Conservation (phyloP, 2,329 filamentous ascomycete species). For the Cryphonectria japonica region DNA sequence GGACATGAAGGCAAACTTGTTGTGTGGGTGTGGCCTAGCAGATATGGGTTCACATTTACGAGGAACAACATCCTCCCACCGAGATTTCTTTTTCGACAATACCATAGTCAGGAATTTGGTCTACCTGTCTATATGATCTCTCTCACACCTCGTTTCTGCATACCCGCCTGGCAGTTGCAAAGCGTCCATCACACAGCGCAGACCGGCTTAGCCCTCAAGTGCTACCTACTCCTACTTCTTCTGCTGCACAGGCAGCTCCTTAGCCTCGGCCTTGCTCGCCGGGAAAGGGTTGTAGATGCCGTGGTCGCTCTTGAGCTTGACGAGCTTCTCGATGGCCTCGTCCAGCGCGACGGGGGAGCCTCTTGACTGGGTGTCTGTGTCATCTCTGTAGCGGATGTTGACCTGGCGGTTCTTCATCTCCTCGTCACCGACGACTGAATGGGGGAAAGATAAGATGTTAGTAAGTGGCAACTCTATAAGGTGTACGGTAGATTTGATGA, state of each 20-base stretch:
- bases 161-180: neutral
- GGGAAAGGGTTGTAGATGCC: constrained; percentile 44
- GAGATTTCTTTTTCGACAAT: neutral
- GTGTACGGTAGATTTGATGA: neutral
- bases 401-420: constrained; percentile 64
- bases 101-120: neutral
- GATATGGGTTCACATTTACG: neutral
- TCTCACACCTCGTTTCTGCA: neutral
- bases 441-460: neutral
- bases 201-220: constrained; percentile 5
- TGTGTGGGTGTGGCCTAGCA: no score
- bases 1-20: no score
- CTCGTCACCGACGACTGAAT: constrained; percentile 62
- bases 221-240: constrained; percentile 18
- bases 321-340: constrained; percentile 60
- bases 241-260: constrained; percentile 30
- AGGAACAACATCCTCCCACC: neutral
- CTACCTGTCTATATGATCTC: constrained; percentile 3
- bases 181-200: neutral
- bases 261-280: constrained; percentile 31
- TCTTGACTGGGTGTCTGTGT: constrained; percentile 63
- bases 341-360: constrained; percentile 61
- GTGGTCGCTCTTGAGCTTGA: constrained; percentile 54
- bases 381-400: constrained; percentile 67
- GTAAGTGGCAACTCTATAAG: neutral